These are phyloP conservation scores for Gamarada debralockiae DNA, from an alignment of 495 filamentous ascomycete genomes.

Conservation along the genomic window DNA sequence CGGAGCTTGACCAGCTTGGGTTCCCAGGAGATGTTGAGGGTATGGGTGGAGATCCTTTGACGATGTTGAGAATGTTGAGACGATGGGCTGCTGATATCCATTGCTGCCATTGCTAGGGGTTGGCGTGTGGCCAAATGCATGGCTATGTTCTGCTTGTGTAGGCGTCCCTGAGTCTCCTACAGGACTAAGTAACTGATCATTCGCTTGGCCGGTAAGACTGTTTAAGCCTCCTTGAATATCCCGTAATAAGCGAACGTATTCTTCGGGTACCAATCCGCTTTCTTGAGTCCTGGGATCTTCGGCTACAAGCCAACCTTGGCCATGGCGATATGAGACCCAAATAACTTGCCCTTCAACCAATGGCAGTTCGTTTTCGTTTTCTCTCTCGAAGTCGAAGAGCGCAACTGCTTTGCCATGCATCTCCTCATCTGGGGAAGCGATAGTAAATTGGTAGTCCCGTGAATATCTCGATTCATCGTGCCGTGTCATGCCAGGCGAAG, in stretches of 20 bases:
- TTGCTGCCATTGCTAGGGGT: constrained; percentile 40
- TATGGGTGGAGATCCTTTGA: constrained; percentile 72
- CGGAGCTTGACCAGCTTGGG: constrained; percentile 53
- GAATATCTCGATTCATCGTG: constrained; percentile 70
- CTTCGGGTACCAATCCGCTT: constrained; percentile 88
- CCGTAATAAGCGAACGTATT: constrained; percentile 89
- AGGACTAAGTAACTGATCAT: constrained; percentile 37
- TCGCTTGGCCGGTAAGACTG: constrained; percentile 43
- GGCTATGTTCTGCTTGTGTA: constrained; percentile 48
- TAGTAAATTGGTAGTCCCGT: constrained; percentile 89
- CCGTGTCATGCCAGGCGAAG: constrained; percentile 43
- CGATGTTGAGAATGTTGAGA: constrained; percentile 73
- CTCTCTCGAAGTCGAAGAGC: constrained; percentile 87
- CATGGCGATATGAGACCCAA: constrained; percentile 92
- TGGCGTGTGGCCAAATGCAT: constrained; percentile 36
- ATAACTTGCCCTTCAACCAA: constrained; percentile 93
- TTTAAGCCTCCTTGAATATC: constrained; percentile 75
- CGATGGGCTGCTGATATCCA: constrained; percentile 60
- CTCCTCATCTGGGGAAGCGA: constrained; percentile 92
- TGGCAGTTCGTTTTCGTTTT: constrained; percentile 95
- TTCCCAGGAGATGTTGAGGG: constrained; percentile 57
- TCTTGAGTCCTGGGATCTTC: constrained; percentile 88
- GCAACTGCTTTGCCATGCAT: constrained; percentile 97
- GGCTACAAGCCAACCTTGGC: constrained; percentile 95
- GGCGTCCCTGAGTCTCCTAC: constrained; percentile 45